Base-by-base conservation (phyloP, 805 yeast species). In the Jamesozyma lodderae region DNA sequence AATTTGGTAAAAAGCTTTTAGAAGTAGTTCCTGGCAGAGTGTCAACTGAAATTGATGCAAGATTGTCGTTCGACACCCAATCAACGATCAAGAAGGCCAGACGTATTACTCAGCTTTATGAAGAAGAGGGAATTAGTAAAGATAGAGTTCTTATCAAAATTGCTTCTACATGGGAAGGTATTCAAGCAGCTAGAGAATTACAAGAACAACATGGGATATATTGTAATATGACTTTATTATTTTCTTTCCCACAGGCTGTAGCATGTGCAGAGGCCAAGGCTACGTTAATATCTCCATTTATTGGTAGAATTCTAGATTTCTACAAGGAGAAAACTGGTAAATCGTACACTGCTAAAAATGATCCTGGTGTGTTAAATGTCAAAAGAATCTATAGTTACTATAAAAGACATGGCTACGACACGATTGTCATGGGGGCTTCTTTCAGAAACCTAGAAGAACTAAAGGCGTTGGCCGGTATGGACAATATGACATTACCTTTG, bases 381-480 rank as follows among this genome's bases (percentile, higher is more conserved):
- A 80, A 78, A 67, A 63, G 60, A 45, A 90, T 90, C 65, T 90
- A 64, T 83, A 81, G 88, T 81, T 90, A 90, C 79, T 90, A 90
- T 81, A 90, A 90, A 79, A 88, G 88, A 72, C 84, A 67, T 66
- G 90, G 81, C 52, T 90, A 90, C 79, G 75, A 90, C 57, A 90
- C 98, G 66, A 87, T 90, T 61, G 96, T 90, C 59, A 90, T 90
- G 98, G 98, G 96, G 67, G 97, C 98, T 43, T 88, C 96, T 41
- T 90, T 90, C 85, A 88, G 98, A 77, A 90, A 86, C 73, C 67
- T 71, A 44, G 95, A 88, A 51, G 96, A 90, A 72, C 84, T 90
- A 68, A 81, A 79, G 66, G 95, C 92, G 53, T 73, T 90, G 53
- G 96, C 97, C 44, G 98, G 98, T 64, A 79, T 83, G 62, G 98